A percentile compares a stretch with the other conserved stretches of the same genome.
These are phyloP conservation scores for Neurospora crassa DNA, from an alignment of 2,329 filamentous ascomycete species.

Conservation along the genomic window DNA sequence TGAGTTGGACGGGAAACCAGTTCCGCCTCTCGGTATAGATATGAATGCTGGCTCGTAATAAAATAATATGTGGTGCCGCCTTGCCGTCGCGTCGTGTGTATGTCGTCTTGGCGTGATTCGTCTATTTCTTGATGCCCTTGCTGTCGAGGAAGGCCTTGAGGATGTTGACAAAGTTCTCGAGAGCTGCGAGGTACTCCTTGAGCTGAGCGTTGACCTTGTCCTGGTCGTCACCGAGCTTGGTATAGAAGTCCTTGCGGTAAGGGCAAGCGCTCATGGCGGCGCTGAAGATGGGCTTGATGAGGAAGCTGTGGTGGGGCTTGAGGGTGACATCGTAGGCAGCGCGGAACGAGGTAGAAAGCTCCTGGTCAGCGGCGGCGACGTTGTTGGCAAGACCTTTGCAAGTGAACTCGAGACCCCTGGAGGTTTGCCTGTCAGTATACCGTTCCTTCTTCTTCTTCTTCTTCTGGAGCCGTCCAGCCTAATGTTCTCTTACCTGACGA, in stretches of 20 bases:
- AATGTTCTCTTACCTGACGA: slow-evolving; percentile 58
- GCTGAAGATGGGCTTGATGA: slow-evolving; percentile 86
- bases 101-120: not conserved
- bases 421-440: slow-evolving; percentile 1
- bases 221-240: slow-evolving; percentile 65
- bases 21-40: not conserved
- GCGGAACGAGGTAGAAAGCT: slow-evolving; percentile 82
- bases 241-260: slow-evolving; percentile 88
- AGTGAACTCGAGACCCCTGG: slow-evolving; percentile 88
- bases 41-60: not conserved
- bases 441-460: no score
- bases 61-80: not conserved
- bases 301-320: slow-evolving; percentile 81
- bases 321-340: slow-evolving; percentile 76
- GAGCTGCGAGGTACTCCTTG: slow-evolving; percentile 60
- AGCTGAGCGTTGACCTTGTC: slow-evolving; percentile 55
- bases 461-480: slow-evolving; percentile 2
- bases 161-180: slow-evolving; percentile 72
- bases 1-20: not conserved
- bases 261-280: slow-evolving; percentile 89
- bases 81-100: not conserved
- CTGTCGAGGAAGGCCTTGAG: slow-evolving; percentile 50
- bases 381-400: slow-evolving; percentile 74
- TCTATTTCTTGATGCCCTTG: slow-evolving; percentile 50
- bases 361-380: slow-evolving; percentile 54